Evolutionary conservation across 805 yeast species (phyloP).

Genomic region (Candida fluviatilis): DNA sequence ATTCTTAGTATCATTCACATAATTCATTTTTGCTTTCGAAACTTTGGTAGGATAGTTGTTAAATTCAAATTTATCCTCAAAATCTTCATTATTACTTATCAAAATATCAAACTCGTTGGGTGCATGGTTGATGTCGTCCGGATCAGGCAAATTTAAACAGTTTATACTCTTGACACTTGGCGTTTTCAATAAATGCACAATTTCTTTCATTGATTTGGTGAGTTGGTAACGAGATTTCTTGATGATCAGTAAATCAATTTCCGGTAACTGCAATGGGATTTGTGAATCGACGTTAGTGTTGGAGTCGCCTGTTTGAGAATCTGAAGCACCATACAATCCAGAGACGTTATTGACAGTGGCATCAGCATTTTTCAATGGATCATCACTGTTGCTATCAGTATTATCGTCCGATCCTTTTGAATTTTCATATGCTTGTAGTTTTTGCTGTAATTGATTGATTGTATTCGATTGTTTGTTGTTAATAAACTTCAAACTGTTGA

Average conservation of each 20-base stretch:
- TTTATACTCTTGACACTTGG: slow-evolving; percentile 19
- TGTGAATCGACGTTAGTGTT: background rate
- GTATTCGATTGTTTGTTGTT: slow-evolving; percentile 39
- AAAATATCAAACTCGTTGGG: slow-evolving; percentile 16
- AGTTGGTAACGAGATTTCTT: slow-evolving; percentile 30
- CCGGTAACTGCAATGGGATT: slow-evolving; percentile 19
- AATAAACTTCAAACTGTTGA: slow-evolving; percentile 39
- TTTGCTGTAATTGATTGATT: slow-evolving; percentile 35
- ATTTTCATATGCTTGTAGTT: slow-evolving; percentile 11
- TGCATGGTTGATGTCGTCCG: slow-evolving; percentile 7
- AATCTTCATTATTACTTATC: slow-evolving; percentile 7
- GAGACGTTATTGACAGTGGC: background rate
- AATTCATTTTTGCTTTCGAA: background rate
- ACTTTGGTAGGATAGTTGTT: background rate
- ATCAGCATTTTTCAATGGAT: too few relatives aligned
- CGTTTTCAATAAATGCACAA: slow-evolving; percentile 27
- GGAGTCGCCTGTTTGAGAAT: background rate
- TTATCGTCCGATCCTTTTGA: too few relatives aligned
- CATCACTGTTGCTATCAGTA: too few relatives aligned
- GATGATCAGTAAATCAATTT: slow-evolving; percentile 28
- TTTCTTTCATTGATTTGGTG: slow-evolving; percentile 33
- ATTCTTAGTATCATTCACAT: background rate
- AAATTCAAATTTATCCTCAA: slow-evolving; percentile 5
- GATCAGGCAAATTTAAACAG: slow-evolving; percentile 19
- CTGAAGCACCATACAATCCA: background rate